phyloP scores from a whole-genome alignment of 805 yeast species.

The Metschnikowia kofuensis region DNA sequence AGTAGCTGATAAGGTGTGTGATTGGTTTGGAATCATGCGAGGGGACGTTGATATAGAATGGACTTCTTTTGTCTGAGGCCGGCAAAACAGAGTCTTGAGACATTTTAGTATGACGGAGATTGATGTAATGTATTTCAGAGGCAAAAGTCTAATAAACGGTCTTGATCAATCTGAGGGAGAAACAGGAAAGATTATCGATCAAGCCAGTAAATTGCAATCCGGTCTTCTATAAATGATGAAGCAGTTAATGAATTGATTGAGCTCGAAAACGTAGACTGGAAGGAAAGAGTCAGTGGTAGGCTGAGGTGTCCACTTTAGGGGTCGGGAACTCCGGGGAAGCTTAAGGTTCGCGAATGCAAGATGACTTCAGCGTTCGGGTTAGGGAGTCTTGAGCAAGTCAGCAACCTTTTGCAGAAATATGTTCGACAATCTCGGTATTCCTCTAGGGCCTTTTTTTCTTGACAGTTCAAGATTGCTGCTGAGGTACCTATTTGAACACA shows the following conservation, averaged over 20 bases:
- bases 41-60: conserved; percentile 41
- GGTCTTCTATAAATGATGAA: no score
- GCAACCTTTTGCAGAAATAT: no score
- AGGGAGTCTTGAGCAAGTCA: no score
- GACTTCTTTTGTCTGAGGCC: conserved; percentile 32
- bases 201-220: no score
- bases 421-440: no score
- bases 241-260: no score
- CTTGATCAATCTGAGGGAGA: no score
- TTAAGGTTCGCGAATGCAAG: not conserved
- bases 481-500: not conserved
- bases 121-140: not conserved
- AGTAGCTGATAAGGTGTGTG: conserved; percentile 35
- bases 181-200: no score
- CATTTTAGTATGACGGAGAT: not conserved
- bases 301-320: not conserved
- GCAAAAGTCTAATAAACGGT: not conserved
- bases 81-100: conserved; percentile 24
- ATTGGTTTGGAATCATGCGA: conserved; percentile 37
- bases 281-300: not conserved
- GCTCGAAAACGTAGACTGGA: not conserved
- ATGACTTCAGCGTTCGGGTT: no score
- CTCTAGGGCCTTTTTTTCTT: no score
- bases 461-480: no score
- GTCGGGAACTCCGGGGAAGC: not conserved